phyloP scores from a whole-genome alignment of 208 protist species.

The Entamoeba dispar region DNA sequence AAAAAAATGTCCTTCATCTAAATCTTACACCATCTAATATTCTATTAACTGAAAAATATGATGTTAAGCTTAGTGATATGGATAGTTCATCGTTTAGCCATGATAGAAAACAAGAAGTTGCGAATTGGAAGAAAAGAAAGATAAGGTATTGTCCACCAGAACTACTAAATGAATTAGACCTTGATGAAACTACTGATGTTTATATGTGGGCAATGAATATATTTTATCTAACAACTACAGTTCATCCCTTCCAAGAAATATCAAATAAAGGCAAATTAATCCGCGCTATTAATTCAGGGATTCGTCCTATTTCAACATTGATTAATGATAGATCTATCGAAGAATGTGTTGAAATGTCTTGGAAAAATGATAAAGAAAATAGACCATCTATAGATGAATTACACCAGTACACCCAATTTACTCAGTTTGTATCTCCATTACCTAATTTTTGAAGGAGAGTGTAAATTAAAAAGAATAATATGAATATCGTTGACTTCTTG shows the following conservation, averaged over 20 bases:
- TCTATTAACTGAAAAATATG: neutral
- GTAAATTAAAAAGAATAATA: too few species aligned
- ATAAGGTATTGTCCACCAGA: neutral
- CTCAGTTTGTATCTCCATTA: neutral
- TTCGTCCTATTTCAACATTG: neutral
- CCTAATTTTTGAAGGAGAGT: too few species aligned
- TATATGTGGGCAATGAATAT: neutral
- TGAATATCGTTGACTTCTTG: too few species aligned
- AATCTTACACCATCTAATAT: neutral
- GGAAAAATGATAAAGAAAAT: neutral
- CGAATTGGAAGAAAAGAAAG: neutral
- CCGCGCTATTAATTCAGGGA: neutral
- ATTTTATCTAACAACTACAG: neutral
- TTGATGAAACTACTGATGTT: neutral
- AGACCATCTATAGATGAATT: neutral
- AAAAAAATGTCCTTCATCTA: neutral
- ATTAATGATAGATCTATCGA: neutral
- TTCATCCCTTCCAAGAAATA: neutral
- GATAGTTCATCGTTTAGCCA: neutral
- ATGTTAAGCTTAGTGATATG: neutral
- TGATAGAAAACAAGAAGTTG: neutral
- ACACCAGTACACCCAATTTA: neutral
- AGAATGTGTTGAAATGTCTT: neutral
- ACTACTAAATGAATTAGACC: neutral
- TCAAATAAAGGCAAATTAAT: neutral